Evolutionary conservation across 805 yeast species (phyloP).

Genomic region (Pichia gijzeniarum): DNA sequence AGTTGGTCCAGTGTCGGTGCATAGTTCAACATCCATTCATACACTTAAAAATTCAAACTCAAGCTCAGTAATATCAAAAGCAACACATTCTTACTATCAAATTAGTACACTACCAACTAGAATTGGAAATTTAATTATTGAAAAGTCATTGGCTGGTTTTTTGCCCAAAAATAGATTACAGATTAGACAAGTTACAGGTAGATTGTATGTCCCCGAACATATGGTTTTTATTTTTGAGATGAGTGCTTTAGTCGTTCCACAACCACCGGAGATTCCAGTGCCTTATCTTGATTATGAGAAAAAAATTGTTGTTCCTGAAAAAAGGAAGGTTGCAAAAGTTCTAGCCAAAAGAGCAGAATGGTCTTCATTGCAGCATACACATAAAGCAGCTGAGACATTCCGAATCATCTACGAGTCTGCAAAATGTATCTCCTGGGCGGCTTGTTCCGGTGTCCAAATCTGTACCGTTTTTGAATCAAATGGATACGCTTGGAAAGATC

Average conservation of each 20-base stretch:
- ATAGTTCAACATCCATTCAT: background rate
- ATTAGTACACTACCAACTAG: slow-evolving; percentile 14
- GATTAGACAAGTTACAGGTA: slow-evolving; percentile 13
- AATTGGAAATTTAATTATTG: slow-evolving; percentile 12
- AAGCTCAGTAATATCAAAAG: background rate
- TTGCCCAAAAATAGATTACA: slow-evolving; percentile 18
- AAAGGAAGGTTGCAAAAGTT: slow-evolving; percentile 29
- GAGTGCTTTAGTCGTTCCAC: slow-evolving; percentile 25
- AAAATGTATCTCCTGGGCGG: slow-evolving; percentile 28
- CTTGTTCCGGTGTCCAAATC: slow-evolving; percentile 19
- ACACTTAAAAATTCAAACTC: background rate
- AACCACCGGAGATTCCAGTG: slow-evolving; percentile 39
- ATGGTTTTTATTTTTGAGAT: slow-evolving; percentile 30
- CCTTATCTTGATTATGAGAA: slow-evolving; percentile 39
- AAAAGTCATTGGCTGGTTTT: slow-evolving; percentile 17
- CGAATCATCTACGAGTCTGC: slow-evolving; percentile 34
- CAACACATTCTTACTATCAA: background rate
- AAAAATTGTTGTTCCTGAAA: slow-evolving; percentile 33
- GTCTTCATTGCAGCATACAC: slow-evolving; percentile 33
- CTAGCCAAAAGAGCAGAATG: slow-evolving; percentile 34
- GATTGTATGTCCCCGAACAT: slow-evolving; percentile 26
- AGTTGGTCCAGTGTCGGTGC: slow-evolving; percentile 1
- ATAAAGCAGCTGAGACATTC: slow-evolving; percentile 37
- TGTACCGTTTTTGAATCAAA: slow-evolving; percentile 25
- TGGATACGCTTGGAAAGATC: slow-evolving; percentile 27